A percentile compares a stretch with the other conserved stretches of the same genome.
Conservation (phyloP, 257 asterid genomes). For the Solanum sejunctum region DNA sequence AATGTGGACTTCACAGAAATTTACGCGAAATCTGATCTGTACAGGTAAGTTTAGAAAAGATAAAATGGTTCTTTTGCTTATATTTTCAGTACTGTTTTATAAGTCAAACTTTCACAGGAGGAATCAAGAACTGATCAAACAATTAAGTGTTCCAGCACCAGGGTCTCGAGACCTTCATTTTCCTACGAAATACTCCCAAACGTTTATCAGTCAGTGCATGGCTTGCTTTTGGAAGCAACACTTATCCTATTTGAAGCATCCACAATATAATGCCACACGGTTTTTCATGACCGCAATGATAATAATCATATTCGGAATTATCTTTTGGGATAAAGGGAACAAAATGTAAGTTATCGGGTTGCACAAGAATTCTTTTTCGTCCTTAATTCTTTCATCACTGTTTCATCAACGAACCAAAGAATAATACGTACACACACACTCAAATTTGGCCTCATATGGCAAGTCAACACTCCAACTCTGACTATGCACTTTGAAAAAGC, state of each 20-base stretch:
- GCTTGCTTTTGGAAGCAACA: constrained; percentile 79
- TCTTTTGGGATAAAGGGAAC: constrained; percentile 61
- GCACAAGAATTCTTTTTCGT: neutral
- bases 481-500: no score
- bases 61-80: neutral
- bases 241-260: constrained; percentile 70
- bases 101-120: constrained; percentile 29
- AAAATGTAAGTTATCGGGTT: constrained; percentile 30
- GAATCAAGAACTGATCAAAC: constrained; percentile 54
- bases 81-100: neutral
- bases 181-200: constrained; percentile 45
- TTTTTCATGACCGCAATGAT: constrained; percentile 47
- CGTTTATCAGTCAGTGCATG: constrained; percentile 40
- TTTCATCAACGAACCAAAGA: neutral
- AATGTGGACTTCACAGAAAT: constrained; percentile 58
- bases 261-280: constrained; percentile 53
- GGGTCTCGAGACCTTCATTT: constrained; percentile 52
- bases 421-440: no score
- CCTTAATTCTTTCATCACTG: neutral
- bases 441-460: no score
- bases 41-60: constrained; percentile 29
- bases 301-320: constrained; percentile 54
- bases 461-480: no score
- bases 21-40: constrained; percentile 53
- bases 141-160: constrained; percentile 54